Percentiles rank a stretch among this genome's conserved stretches.
Conservation (phyloP, 352 stramenopile genomes). For the Phytophthora litchii region DNA sequence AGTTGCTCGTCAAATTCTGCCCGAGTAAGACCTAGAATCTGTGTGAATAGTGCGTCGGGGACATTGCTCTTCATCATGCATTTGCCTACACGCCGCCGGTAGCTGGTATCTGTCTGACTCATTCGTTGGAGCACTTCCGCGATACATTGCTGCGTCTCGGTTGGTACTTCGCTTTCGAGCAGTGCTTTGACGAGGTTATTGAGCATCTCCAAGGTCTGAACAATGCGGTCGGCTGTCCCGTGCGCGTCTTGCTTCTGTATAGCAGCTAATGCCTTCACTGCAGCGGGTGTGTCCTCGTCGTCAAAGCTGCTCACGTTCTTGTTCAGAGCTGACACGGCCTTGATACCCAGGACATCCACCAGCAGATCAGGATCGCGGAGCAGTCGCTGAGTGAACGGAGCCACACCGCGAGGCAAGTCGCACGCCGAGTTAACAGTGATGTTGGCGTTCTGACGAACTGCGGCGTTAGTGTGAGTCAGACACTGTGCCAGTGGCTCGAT, state of each 20-base stretch:
- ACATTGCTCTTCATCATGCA: conserved; percentile 27
- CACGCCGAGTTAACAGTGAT: conserved; percentile 73
- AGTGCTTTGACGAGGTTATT: conserved; percentile 48
- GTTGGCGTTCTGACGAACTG: conserved; percentile 54
- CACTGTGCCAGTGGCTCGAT: conserved; percentile 68
- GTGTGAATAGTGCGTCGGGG: conserved; percentile 16
- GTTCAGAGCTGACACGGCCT: conserved; percentile 52
- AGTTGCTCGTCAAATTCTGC: conserved; percentile 23
- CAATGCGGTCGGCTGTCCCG: conserved; percentile 34
- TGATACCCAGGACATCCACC: conserved; percentile 59
- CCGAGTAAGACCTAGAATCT: conserved; percentile 20
- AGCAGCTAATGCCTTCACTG: conserved; percentile 42
- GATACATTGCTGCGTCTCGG: conserved; percentile 26
- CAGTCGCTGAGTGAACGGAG: conserved; percentile 50
- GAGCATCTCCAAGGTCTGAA: conserved; percentile 62
- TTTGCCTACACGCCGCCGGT: conserved; percentile 23
- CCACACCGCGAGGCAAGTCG: conserved; percentile 51
- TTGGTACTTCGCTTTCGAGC: conserved; percentile 21
- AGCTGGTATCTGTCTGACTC: conserved; percentile 13
- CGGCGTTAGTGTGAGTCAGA: conserved; percentile 45
- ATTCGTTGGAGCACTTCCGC: conserved; percentile 33
- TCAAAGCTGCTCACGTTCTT: conserved; percentile 45
- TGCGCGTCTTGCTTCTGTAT: conserved; percentile 32
- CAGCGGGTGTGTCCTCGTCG: conserved; percentile 51
- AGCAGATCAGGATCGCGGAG: conserved; percentile 44